These are phyloP conservation scores for Venturia asperata DNA, from an alignment of 2,329 filamentous ascomycete genomes.

Conservation along the genomic window DNA sequence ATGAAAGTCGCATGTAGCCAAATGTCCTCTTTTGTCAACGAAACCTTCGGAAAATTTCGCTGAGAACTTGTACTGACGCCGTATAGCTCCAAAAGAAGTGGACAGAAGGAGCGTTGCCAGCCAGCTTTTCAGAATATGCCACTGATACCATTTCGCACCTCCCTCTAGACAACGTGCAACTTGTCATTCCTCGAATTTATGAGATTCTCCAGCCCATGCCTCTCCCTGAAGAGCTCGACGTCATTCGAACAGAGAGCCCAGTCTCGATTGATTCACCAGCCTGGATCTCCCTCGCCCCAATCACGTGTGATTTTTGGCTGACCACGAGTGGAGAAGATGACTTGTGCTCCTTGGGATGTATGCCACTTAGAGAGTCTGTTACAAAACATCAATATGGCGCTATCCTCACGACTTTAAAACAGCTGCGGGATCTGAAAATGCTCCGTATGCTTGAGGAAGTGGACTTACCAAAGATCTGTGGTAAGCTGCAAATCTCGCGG, in stretches of 20 bases:
- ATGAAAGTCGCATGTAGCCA: background rate
- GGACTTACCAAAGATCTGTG: slow-evolving; percentile 5
- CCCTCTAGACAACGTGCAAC: background rate
- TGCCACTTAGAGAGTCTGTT: background rate
- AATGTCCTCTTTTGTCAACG: too few relatives aligned
- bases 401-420: background rate
- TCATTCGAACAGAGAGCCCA: slow-evolving; percentile 1
- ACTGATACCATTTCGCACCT: background rate
- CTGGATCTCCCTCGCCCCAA: background rate
- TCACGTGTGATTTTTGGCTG: background rate
- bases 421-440: slow-evolving; percentile 13
- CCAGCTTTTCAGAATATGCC: background rate
- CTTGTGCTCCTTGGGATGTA: background rate
- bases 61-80: background rate
- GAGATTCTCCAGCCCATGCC: background rate
- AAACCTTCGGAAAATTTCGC: too few relatives aligned
- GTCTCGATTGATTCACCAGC: background rate
- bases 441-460: slow-evolving; percentile 11
- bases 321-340: slow-evolving; percentile 2
- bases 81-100: slow-evolving; percentile 9
- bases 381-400: background rate
- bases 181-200: slow-evolving; percentile 4
- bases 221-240: slow-evolving; percentile 3
- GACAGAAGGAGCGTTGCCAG: background rate
- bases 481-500: background rate